Conservation (phyloP, 2,329 filamentous ascomycete species). For the Furcasterigmium sp. region DNA sequence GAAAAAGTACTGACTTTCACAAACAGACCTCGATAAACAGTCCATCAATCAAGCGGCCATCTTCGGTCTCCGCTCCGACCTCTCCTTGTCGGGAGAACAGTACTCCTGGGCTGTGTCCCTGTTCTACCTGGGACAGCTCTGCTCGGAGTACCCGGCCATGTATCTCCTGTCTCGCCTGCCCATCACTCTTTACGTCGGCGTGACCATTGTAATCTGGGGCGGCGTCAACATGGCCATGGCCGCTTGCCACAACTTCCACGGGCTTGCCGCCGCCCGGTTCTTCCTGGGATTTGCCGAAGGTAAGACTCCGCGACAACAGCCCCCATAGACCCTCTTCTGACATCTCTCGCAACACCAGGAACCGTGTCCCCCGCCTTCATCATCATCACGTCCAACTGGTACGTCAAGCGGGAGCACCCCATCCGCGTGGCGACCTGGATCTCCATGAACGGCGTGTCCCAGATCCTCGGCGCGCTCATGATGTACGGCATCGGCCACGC, state of each 20-base stretch:
- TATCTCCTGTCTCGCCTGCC: constrained; percentile 9
- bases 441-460: constrained; percentile 20
- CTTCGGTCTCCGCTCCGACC: constrained; percentile 8
- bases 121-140: constrained; percentile 12
- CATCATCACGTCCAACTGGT: constrained; percentile 25
- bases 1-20: neutral
- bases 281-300: constrained; percentile 23
- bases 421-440: constrained; percentile 22
- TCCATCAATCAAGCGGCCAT: constrained; percentile 8
- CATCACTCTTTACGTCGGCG: constrained; percentile 10
- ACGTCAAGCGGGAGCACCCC: constrained; percentile 21
- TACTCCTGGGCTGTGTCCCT: constrained; percentile 10
- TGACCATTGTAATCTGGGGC: constrained; percentile 19
- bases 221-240: constrained; percentile 18
- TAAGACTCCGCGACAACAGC: neutral
- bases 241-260: constrained; percentile 14
- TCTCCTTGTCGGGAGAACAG: constrained; percentile 5
- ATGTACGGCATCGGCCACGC: constrained; percentile 20
- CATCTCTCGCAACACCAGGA: neutral
- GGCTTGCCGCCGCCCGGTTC: constrained; percentile 18
- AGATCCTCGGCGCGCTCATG: constrained; percentile 19
- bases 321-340: neutral
- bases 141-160: constrained; percentile 8
- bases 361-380: constrained; percentile 25
- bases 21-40: constrained; percentile 11